Conservation (phyloP, 2,329 filamentous ascomycete genomes). For the Xylariaceae sp. region DNA sequence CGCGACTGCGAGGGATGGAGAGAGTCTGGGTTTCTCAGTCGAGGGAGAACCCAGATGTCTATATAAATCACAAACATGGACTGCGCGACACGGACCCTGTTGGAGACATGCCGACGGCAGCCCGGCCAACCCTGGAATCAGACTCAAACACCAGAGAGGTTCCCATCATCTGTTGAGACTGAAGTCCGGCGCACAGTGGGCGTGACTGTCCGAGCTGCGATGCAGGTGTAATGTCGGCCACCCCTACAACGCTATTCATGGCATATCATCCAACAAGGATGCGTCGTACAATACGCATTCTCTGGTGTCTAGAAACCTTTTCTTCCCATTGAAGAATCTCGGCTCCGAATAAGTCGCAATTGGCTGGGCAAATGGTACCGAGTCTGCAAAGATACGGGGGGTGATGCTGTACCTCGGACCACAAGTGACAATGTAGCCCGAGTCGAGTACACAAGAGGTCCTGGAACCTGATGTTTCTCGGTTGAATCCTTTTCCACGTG, state of each 20-base stretch:
- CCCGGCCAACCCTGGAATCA: constrained; percentile 11
- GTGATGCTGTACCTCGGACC: constrained; percentile 3
- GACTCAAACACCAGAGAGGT: neutral
- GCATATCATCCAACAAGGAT: neutral
- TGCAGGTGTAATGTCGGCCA: neutral
- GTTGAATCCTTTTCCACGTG: neutral
- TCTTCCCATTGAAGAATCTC: neutral
- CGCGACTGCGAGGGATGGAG: neutral
- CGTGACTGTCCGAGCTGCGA: constrained; percentile 7
- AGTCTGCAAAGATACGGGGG: neutral
- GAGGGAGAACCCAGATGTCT: constrained; percentile 6
- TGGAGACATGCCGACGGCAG: constrained; percentile 29
- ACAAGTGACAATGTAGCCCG: neutral
- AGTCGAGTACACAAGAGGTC: neutral
- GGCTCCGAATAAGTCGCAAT: neutral
- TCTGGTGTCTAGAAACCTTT: neutral
- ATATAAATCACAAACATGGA: constrained; percentile 10
- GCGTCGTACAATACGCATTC: neutral
- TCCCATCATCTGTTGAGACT: constrained; percentile 7
- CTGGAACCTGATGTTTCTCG: neutral
- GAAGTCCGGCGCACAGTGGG: constrained; percentile 23
- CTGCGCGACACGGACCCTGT: constrained; percentile 9
- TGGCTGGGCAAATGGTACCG: neutral
- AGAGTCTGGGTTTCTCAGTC: neutral
- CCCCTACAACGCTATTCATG: neutral